Evolutionary conservation across 345 rosid species (phyloP).

Genomic region (Dipteronia dyeriana): DNA sequence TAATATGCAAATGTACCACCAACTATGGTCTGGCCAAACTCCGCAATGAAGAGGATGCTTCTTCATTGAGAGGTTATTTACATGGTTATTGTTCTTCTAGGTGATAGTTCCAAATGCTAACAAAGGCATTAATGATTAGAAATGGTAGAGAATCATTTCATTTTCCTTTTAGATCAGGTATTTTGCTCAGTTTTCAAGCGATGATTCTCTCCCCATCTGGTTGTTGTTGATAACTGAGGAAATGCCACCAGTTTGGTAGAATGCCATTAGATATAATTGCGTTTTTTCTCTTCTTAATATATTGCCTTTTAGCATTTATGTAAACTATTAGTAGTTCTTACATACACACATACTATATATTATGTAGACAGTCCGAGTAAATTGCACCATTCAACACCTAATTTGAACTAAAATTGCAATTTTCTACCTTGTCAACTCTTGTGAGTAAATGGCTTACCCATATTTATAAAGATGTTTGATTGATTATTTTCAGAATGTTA

Average conservation of each 20-base stretch:
- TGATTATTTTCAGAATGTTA: too few relatives aligned
- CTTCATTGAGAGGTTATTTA: conserved; percentile 11
- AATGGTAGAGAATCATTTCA: conserved; percentile 10
- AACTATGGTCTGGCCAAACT: conserved; percentile 55
- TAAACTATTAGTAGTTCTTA: background rate
- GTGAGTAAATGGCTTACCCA: too few relatives aligned
- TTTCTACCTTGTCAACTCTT: too few relatives aligned
- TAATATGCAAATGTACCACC: conserved; percentile 72
- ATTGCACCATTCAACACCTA: too few relatives aligned
- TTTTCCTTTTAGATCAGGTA: conserved; percentile 14
- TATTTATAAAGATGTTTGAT: too few relatives aligned
- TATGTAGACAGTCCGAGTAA: too few relatives aligned
- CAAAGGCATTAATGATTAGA: conserved; percentile 18
- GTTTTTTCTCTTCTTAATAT: background rate
- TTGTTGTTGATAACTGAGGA: conserved; percentile 25
- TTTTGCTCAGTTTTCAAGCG: conserved; percentile 13
- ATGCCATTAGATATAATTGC: conserved; percentile 2
- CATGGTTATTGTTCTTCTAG: conserved; percentile 16
- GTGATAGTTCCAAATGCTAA: conserved; percentile 20
- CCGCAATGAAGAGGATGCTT: conserved; percentile 40
- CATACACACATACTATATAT: too few relatives aligned
- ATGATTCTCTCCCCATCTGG: background rate
- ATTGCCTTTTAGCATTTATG: background rate
- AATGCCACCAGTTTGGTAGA: conserved; percentile 4
- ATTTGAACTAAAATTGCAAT: too few relatives aligned